Base-by-base conservation (phyloP, 2,329 filamentous ascomycete genomes). In the Colletotrichum cuscutae region DNA sequence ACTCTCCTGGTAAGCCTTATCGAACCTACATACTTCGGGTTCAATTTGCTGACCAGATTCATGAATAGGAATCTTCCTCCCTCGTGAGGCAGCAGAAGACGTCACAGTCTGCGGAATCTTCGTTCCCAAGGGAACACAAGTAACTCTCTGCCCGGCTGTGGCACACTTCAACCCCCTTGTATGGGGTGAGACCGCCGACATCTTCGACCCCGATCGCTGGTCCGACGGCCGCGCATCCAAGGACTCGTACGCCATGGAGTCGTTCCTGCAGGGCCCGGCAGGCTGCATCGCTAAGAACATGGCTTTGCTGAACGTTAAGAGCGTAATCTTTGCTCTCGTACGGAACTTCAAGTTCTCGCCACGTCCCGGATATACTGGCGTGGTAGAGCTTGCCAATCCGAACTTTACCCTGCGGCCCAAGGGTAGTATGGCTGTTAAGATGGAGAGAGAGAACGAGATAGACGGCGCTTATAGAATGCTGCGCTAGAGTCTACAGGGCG, bases 201-300 rank as follows among this genome's bases (percentile, higher is more conserved):
- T 64, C 8, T 78, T 80, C 61, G 73, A 78, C 37, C 80, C 79
- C 2, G 73, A 76, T n/a, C 78, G 80, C 42, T 81, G 80, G 80
- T 76, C 73, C 5, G 73, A 73, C 11, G 77, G 77, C 5, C 72
- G 72, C 4, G 76, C 77, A 52, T 65, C 75, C 9, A 77, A 73
- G 52, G 67, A 68, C 49, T 68, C 54, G 15, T 81, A 79, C 56
- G 78, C 79, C 6, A 78, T 79, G 58, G 75, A 74, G 37, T 68
- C 78, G 24, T 82, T 82, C 62, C 52, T 75, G 22, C 73, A 75
- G 30, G 74, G 74, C 1, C 70, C 74, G 3, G 24, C 68, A 4
- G 70, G 70, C 24, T 75, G 74, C 56, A 75, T 75, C 15, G 74
- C 67, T 13, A 75, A 70, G 57, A 70, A 72, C 28, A 75, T 75